Evolutionary conservation across 225 moss, liverwort and hornwort genomes (phyloP).

Genomic region (Pseudisothecium myosuroides): DNA sequence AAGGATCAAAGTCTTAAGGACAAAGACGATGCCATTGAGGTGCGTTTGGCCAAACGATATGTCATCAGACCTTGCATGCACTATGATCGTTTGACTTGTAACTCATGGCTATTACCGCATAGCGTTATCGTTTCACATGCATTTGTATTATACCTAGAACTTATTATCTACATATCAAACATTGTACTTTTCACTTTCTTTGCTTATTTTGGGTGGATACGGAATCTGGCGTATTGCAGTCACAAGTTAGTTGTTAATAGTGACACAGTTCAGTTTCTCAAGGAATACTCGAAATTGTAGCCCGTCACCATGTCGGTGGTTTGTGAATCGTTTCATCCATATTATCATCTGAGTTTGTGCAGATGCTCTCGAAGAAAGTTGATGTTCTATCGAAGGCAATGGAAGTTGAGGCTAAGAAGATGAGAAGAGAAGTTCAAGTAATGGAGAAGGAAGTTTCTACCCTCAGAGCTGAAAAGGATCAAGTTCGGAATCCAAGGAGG

Average conservation of each 20-base stretch:
- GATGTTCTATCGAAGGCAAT: slow-evolving; percentile 90
- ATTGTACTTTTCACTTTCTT: background rate
- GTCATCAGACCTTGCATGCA: background rate
- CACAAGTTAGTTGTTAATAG: background rate
- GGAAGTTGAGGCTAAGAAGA: slow-evolving; percentile 98
- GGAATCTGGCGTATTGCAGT: background rate
- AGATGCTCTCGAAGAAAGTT: slow-evolving; percentile 98
- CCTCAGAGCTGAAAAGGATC: slow-evolving; percentile 82
- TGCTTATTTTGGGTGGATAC: background rate
- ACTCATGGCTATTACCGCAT: background rate
- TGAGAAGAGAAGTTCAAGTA: slow-evolving; percentile 88
- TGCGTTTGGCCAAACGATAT: slow-evolving; percentile 2
- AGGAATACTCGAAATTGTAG: background rate
- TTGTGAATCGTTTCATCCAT: background rate
- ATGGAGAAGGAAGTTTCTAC: slow-evolving; percentile 93
- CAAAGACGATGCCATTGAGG: slow-evolving; percentile 98
- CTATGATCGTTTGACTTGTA: background rate
- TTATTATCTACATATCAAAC: background rate
- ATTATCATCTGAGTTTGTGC: background rate
- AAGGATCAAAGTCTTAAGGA: slow-evolving; percentile 97
- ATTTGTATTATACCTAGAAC: background rate
- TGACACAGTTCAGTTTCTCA: background rate
- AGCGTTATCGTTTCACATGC: background rate
- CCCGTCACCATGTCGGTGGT: background rate
- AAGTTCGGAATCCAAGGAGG: slow-evolving; percentile 77